phyloP scores from a whole-genome alignment of 345 rosid genomes.

The Fremontodendron californicum region DNA sequence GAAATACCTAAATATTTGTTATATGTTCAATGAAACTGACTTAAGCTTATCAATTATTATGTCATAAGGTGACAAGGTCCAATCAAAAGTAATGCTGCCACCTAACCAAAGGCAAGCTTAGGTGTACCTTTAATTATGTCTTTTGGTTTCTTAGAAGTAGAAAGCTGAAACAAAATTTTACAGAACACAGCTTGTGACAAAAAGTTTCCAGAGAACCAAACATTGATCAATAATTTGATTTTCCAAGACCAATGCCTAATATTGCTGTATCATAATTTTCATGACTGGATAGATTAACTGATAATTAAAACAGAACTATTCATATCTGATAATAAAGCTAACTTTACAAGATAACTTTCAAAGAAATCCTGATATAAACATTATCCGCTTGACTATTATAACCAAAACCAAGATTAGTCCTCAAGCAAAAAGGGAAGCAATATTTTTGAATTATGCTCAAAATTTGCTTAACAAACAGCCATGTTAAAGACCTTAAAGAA shows the following conservation, averaged over 20 bases:
- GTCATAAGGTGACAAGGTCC: background rate
- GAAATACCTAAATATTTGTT: background rate
- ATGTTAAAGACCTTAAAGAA: background rate
- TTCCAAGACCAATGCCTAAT: background rate
- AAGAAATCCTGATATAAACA: background rate
- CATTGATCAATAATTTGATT: background rate
- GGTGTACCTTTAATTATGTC: conserved; percentile 2
- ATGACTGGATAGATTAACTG: background rate
- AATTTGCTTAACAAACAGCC: background rate
- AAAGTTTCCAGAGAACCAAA: background rate
- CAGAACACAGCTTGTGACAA: background rate
- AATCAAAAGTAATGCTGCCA: background rate
- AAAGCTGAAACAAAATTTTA: background rate
- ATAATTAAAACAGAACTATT: background rate
- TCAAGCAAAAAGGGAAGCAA: background rate
- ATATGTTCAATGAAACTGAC: background rate
- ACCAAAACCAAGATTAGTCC: background rate
- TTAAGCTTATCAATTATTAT: conserved; percentile 1
- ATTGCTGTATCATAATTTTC: background rate
- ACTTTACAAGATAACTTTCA: background rate
- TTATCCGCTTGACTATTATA: background rate
- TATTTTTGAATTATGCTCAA: background rate
- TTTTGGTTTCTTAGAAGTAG: background rate
- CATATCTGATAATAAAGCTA: background rate
- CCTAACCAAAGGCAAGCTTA: conserved; percentile 7